Evolutionary conservation across 495 filamentous ascomycete species (phyloP).

Genomic region (Niebla homalea): DNA sequence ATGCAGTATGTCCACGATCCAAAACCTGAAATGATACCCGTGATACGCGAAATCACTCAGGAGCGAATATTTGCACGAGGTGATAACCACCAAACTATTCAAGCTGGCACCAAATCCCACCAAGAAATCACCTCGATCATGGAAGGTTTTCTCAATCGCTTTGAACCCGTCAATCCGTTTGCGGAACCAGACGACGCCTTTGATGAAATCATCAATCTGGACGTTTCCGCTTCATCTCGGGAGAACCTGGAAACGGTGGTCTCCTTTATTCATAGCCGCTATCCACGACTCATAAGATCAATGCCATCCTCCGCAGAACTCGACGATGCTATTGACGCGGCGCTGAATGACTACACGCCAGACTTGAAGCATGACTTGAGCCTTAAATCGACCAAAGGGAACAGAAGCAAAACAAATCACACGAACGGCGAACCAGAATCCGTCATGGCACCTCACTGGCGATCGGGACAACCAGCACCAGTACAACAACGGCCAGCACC

Average conservation of each 20-base stretch:
- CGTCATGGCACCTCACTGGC: slow-evolving; percentile 11
- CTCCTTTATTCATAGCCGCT: slow-evolving; percentile 49
- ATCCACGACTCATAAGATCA: slow-evolving; percentile 59
- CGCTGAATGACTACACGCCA: slow-evolving; percentile 67
- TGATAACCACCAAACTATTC: slow-evolving; percentile 97
- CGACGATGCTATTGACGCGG: slow-evolving; percentile 63
- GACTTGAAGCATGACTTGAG: slow-evolving; percentile 60
- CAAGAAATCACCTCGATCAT: slow-evolving; percentile 76
- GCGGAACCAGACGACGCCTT: slow-evolving; percentile 60
- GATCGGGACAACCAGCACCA: slow-evolving; percentile 9
- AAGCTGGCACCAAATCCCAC: slow-evolving; percentile 50
- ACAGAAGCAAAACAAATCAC: slow-evolving; percentile 16
- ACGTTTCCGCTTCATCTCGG: slow-evolving; percentile 61
- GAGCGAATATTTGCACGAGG: slow-evolving; percentile 71
- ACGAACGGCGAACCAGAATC: no score
- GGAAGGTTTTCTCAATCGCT: slow-evolving; percentile 82
- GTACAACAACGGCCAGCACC: slow-evolving; percentile 5
- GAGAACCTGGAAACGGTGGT: slow-evolving; percentile 78
- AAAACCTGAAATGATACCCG: slow-evolving; percentile 36
- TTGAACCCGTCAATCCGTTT: slow-evolving; percentile 57
- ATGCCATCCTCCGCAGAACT: slow-evolving; percentile 62
- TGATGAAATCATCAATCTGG: slow-evolving; percentile 71
- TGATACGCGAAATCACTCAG: slow-evolving; percentile 61
- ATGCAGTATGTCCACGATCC: slow-evolving; percentile 79
- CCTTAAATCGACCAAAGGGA: slow-evolving; percentile 29